Evolutionary conservation across 2,329 filamentous ascomycete genomes (phyloP), one percentile per base, ranked within the genome.

Genomic region (Pleomassaria siparia): DNA sequence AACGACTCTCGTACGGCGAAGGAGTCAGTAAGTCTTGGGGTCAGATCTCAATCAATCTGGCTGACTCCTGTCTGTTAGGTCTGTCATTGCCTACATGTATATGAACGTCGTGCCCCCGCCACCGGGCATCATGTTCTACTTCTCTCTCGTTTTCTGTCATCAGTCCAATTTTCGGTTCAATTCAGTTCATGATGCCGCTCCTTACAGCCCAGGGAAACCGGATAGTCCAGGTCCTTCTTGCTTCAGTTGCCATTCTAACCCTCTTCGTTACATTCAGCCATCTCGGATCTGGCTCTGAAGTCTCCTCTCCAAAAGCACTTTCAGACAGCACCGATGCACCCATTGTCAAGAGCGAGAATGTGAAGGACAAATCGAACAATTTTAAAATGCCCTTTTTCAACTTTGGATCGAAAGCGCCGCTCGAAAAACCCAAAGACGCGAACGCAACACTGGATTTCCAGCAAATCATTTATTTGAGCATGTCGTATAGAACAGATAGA

Each of bases 401-500:
- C 32, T 48, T 48, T 40, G 36, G 22, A 15, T 20, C 35, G 8
- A 11, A 16, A n/a, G 15, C 2, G 9, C 51, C 51, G 10, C 24
- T 43, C 16, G 47, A 45, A 10, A 22, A 46, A 21, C 49, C 46
- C 2, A 44, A 40, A 21, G 45, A 40, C 11, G 53, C 53, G 13
- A 56, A 56, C 21, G 22, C 43, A 20, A 56, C 53, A 13, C 46
- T 56, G 13, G 51, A 56, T 35, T 56, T 56, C 39, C 51, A 53
- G 32, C 48, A 54, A 26, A 56, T 56, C 24, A 48, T 56, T 12
- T 54, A 54, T 40, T 6, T 56, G 22, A 50, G 45, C 46, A 56
- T 54, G 53, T 51, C 53, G 2, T 54, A 47, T 21, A 39, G 53
- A 41, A 54, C 51, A 3, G 53, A 54, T 35, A 15, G 53, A 28